Evolutionary conservation across 2,329 filamentous ascomycete species (phyloP), one percentile per base, ranked within the genome.

Genomic region (Fusarium sp.): DNA sequence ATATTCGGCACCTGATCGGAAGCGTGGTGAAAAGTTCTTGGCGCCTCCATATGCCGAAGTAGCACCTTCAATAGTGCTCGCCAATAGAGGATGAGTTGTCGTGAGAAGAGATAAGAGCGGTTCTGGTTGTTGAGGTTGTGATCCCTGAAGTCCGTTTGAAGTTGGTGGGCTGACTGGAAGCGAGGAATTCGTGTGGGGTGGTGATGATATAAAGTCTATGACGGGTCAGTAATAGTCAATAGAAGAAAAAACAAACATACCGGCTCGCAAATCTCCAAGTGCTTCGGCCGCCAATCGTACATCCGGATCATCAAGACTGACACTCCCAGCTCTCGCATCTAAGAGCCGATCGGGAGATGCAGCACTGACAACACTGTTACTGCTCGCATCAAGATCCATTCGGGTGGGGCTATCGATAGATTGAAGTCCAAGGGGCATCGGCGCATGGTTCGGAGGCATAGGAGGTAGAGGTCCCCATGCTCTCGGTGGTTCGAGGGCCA

Each of bases 1-100:
- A 74, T 97, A 93, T 78, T 97, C 93, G 50, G 93, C 95, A 65
- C 94, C 89, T n/a, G 92, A 92, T 79, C 93, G 94, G 77, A 98
- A 93, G 4, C 92, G 88, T 0, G 95, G 94, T 2, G 93, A 97
- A 75, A 95, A 97, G 72, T 94, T 93, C 80, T 98, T 98, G 13
- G 93, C 94, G 4, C 88, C 90, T 28, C 92, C 91, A 78, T 98
- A 98, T 2, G 93, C 93, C 2, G 92, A 93, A 10, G 95, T 87
- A 0, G 94, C 95, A 55, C 91, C 90, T 71, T 93, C 93, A 73
- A 97, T 94, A 0, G 94, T 93, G 28, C 89, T 93, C 12, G 93
- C 93, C 18, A 98, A 87, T 66, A 97, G 85, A 1, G 95, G 95
- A 76, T 98, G 94, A 2, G 93, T 93, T 4, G 93, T 94, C 1